Evolutionary conservation across 2,329 filamentous ascomycete genomes (phyloP).

Genomic region (Penicillium sumatraense): DNA sequence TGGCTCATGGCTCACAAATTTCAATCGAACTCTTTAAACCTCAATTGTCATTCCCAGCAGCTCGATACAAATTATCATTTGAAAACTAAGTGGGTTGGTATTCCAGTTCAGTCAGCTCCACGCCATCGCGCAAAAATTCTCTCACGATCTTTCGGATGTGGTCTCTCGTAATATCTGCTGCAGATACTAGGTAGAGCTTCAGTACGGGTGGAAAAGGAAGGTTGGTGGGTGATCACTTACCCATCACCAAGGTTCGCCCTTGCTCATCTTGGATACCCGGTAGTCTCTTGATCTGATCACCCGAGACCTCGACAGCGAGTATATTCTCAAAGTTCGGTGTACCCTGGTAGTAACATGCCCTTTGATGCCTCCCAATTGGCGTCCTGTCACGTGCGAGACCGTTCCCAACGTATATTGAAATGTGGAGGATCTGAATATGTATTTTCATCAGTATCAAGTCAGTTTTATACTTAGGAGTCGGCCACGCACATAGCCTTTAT

Average conservation of each 20-base stretch:
- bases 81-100: conserved; percentile 20
- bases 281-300: conserved; percentile 25
- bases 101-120: conserved; percentile 25
- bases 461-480: conserved; percentile 20
- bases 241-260: conserved; percentile 24
- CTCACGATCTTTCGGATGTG: conserved; percentile 18
- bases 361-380: conserved; percentile 24
- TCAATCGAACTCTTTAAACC: not conserved
- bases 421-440: conserved; percentile 9
- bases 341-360: conserved; percentile 27
- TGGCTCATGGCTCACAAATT: not conserved
- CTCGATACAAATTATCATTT: not conserved
- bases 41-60: not conserved
- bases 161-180: not conserved
- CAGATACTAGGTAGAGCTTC: not conserved
- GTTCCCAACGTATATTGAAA: conserved; percentile 29
- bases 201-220: not conserved
- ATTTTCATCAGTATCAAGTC: conserved; percentile 16
- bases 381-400: conserved; percentile 20
- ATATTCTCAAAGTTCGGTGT: conserved; percentile 24
- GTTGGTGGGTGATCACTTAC: conserved; percentile 14
- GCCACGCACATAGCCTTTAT: conserved; percentile 32
- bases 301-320: conserved; percentile 25
- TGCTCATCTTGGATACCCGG: conserved; percentile 22
- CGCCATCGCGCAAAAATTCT: conserved; percentile 19